Evolutionary conservation across 2,329 filamentous ascomycete genomes (phyloP).

Genomic region (Botryotinia globosa): DNA sequence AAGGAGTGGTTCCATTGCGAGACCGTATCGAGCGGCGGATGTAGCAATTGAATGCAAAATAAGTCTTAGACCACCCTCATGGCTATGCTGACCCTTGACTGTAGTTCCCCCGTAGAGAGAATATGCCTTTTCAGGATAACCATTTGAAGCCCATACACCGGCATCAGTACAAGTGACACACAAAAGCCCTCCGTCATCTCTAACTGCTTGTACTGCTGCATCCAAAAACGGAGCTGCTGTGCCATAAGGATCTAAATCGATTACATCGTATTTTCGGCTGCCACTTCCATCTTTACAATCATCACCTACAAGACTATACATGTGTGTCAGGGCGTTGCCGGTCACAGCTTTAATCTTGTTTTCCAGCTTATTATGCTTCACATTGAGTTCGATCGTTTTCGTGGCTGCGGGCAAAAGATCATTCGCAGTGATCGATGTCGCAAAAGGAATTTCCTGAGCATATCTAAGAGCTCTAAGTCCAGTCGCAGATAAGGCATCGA

Average conservation of each 20-base stretch:
- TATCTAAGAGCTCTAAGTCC: slow-evolving; percentile 89
- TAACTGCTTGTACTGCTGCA: slow-evolving; percentile 79
- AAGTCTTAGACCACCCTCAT: slow-evolving; percentile 84
- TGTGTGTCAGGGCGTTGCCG: slow-evolving; percentile 83
- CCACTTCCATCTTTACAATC: slow-evolving; percentile 36
- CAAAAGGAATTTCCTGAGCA: slow-evolving; percentile 83
- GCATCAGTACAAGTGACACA: slow-evolving; percentile 97
- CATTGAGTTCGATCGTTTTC: slow-evolving; percentile 78
- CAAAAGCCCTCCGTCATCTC: slow-evolving; percentile 80
- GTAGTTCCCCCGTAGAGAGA: slow-evolving; percentile 91
- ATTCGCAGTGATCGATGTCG: slow-evolving; percentile 81
- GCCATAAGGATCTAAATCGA: slow-evolving; percentile 95
- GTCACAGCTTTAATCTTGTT: slow-evolving; percentile 69
- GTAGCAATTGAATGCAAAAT: slow-evolving; percentile 80
- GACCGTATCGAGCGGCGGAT: slow-evolving; percentile 78
- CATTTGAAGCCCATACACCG: slow-evolving; percentile 88
- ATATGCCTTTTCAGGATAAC: slow-evolving; percentile 91
- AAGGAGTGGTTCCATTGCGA: slow-evolving; percentile 85
- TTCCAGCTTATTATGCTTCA: slow-evolving; percentile 74
- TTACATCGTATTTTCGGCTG: slow-evolving; percentile 77
- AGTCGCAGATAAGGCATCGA: slow-evolving; percentile 92
- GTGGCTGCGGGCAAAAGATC: slow-evolving; percentile 78
- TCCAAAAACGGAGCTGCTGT: slow-evolving; percentile 92
- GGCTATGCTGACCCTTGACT: slow-evolving; percentile 78
- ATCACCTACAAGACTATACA: slow-evolving; percentile 71